These are phyloP conservation scores for Mortierella hygrophila DNA, from an alignment of 192 early-diverging fungal genomes.

Conservation along the genomic window DNA sequence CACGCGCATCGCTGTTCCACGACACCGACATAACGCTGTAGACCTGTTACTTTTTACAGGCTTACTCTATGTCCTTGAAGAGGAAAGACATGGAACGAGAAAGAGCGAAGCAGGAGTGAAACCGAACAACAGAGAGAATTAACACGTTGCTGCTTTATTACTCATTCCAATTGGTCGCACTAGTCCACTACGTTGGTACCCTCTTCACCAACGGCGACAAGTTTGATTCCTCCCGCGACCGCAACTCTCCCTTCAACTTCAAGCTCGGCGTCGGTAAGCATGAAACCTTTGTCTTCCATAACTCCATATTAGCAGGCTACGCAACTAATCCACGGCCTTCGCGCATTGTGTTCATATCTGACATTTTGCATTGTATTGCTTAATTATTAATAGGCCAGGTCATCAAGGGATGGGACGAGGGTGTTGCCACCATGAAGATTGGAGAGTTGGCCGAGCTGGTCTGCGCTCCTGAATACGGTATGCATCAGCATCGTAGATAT, in stretches of 20 bases:
- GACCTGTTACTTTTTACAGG: too few species aligned
- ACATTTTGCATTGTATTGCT: not conserved
- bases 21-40: too few species aligned
- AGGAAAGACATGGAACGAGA: not conserved
- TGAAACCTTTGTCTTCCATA: not conserved
- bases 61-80: too few species aligned
- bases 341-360: not conserved
- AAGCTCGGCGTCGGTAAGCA: conserved; percentile 43
- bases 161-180: not conserved
- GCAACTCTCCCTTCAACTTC: conserved; percentile 48
- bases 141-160: not conserved
- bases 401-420: conserved; percentile 57
- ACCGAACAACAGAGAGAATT: not conserved
- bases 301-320: not conserved
- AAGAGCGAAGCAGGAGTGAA: not conserved
- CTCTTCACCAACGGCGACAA: conserved; percentile 67
- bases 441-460: conserved; percentile 57
- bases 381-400: conserved; percentile 42
- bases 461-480: conserved; percentile 58
- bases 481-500: not conserved
- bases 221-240: conserved; percentile 58
- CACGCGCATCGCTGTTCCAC: not conserved
- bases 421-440: conserved; percentile 59
- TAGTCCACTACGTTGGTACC: conserved; percentile 75
- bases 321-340: not conserved